Evolutionary conservation across 2,329 filamentous ascomycete genomes (phyloP).

Genomic region (Dothistroma septosporum): DNA sequence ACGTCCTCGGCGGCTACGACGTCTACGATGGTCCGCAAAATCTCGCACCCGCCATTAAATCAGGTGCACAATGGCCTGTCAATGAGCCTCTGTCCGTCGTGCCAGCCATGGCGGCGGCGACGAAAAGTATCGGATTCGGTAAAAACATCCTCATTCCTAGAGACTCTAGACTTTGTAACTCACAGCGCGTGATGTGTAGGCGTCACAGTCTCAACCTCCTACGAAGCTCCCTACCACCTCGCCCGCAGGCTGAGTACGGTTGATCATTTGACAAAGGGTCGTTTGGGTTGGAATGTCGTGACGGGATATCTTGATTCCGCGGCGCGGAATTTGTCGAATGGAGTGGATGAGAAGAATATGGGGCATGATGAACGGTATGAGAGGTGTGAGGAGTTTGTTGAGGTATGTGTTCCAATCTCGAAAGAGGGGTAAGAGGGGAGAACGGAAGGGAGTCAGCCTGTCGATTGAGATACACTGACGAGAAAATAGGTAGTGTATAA

Average conservation of each 20-base stretch:
- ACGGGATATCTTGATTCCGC: conserved; percentile 66
- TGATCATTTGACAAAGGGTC: conserved; percentile 57
- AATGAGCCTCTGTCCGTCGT: conserved; percentile 63
- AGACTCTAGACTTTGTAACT: too few relatives aligned
- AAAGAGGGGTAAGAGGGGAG: too few relatives aligned
- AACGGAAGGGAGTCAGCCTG: too few relatives aligned
- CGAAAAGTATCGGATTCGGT: conserved; percentile 61
- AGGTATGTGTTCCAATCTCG: conserved; percentile 32
- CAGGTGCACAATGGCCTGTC: conserved; percentile 67
- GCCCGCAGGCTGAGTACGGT: conserved; percentile 62
- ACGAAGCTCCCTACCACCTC: conserved; percentile 65
- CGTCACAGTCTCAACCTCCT: conserved; percentile 64
- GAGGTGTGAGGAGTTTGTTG: conserved; percentile 61
- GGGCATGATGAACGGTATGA: conserved; percentile 64
- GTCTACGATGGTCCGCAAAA: conserved; percentile 62
- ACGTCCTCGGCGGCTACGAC: conserved; percentile 64
- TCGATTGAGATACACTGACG: too few relatives aligned
- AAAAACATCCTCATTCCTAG: too few relatives aligned
- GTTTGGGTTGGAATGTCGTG: conserved; percentile 49
- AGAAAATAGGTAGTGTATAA: conserved; percentile 48
- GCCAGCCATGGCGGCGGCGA: conserved; percentile 64
- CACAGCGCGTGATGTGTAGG: too few relatives aligned
- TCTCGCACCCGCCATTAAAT: conserved; percentile 56
- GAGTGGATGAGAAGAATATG: conserved; percentile 47
- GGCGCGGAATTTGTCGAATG: conserved; percentile 57